Percentiles rank a stretch among this genome's conserved stretches.
Evolutionary conservation across 805 yeast species (phyloP).

Genomic region (Schwanniomyces sp.): DNA sequence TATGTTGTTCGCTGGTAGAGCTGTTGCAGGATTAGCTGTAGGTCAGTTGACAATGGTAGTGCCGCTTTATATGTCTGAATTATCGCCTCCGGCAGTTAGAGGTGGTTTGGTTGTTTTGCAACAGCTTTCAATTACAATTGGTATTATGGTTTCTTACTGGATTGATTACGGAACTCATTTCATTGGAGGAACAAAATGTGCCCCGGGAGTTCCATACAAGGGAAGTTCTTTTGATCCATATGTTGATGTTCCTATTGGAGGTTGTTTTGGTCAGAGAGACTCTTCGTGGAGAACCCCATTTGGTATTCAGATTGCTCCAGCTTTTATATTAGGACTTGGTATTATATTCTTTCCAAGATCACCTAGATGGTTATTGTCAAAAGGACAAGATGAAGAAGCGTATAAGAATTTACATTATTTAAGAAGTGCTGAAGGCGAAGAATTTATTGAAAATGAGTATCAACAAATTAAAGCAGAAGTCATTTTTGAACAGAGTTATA

Average conservation of each 20-base stretch:
- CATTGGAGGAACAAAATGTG: slow-evolving; percentile 41
- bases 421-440: slow-evolving; percentile 14
- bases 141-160: slow-evolving; percentile 74
- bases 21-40: slow-evolving; percentile 69
- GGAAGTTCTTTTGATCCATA: slow-evolving; percentile 20
- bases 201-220: slow-evolving; percentile 5
- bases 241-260: slow-evolving; percentile 21
- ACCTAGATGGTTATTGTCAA: slow-evolving; percentile 52
- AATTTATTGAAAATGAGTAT: slow-evolving; percentile 13
- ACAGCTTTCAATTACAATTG: slow-evolving; percentile 64
- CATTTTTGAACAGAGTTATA: slow-evolving; percentile 9
- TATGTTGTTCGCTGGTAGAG: slow-evolving; percentile 70
- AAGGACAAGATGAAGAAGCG: slow-evolving; percentile 54
- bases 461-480: slow-evolving; percentile 15
- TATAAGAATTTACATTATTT: slow-evolving; percentile 16
- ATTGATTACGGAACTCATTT: slow-evolving; percentile 69
- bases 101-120: slow-evolving; percentile 67
- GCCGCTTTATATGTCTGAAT: slow-evolving; percentile 80
- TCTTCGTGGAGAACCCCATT: slow-evolving; percentile 45
- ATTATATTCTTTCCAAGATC: slow-evolving; percentile 49
- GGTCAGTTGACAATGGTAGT: slow-evolving; percentile 74
- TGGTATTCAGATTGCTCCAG: slow-evolving; percentile 50
- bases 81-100: slow-evolving; percentile 57
- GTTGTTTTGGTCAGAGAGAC: slow-evolving; percentile 17
- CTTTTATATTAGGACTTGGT: slow-evolving; percentile 40